Evolutionary conservation across 768 basidiomycete species (phyloP).

Genomic region (Scleroderma citrinum): DNA sequence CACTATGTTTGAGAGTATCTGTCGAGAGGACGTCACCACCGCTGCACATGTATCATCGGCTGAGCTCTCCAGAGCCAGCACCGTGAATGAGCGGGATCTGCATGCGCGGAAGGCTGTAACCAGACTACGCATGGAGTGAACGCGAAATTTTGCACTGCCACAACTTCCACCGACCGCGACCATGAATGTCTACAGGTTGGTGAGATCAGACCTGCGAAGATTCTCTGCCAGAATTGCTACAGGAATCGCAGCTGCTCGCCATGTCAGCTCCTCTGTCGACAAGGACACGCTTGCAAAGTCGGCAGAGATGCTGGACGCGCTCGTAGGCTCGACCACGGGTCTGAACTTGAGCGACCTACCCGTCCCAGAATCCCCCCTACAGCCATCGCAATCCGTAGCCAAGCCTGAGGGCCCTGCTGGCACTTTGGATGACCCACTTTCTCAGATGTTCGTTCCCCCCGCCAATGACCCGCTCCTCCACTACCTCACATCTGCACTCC

Average conservation of each 20-base stretch:
- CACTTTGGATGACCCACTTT: not conserved
- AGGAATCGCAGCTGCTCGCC: not conserved
- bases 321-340: conserved; percentile 18
- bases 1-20: conserved; percentile 80
- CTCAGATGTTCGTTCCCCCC: conserved; percentile 58
- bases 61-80: conserved; percentile 78
- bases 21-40: conserved; percentile 63
- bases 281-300: conserved; percentile 20
- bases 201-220: not conserved
- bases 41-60: conserved; percentile 95
- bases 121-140: too few species aligned
- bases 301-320: conserved; percentile 15
- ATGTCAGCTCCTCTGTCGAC: conserved; percentile 16
- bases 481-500: conserved; percentile 57
- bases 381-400: not conserved
- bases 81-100: conserved; percentile 40
- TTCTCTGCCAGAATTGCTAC: not conserved
- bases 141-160: conserved; percentile 7
- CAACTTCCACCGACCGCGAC: not conserved
- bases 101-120: not conserved
- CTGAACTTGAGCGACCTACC: conserved; percentile 9
- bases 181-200: conserved; percentile 10
- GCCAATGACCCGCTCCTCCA: conserved; percentile 67
- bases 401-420: not conserved
- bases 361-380: not conserved